Evolutionary conservation across 176 grass and related monocot genomes (phyloP).

Genomic region (Zea luxurians): DNA sequence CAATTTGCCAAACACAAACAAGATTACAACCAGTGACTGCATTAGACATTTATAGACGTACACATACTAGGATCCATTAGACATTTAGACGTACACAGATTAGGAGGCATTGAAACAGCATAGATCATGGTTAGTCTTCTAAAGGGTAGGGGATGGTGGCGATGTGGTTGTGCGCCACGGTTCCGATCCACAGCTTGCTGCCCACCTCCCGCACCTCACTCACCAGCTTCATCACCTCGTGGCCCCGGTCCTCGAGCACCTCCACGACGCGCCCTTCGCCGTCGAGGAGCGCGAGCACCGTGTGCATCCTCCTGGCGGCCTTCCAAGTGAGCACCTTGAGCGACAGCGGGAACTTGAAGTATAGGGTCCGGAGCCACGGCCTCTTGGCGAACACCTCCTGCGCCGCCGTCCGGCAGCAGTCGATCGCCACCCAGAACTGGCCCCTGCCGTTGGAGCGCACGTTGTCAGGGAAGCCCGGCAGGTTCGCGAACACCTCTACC

Average conservation of each 20-base stretch:
- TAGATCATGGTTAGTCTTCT: slow-evolving; percentile 28
- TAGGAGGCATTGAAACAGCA: neutral
- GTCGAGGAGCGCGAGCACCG: slow-evolving; percentile 65
- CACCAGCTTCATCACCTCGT: slow-evolving; percentile 83
- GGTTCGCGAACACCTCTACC: slow-evolving; percentile 68
- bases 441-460: slow-evolving; percentile 62
- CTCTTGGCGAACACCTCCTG: slow-evolving; percentile 69
- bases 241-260: slow-evolving; percentile 74
- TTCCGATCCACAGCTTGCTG: slow-evolving; percentile 81
- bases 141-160: slow-evolving; percentile 66
- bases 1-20: neutral
- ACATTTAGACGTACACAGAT: neutral
- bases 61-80: too few species aligned
- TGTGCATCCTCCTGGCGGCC: slow-evolving; percentile 69
- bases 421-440: slow-evolving; percentile 87
- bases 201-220: slow-evolving; percentile 84
- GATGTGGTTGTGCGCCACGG: slow-evolving; percentile 89
- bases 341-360: slow-evolving; percentile 75
- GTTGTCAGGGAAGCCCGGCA: slow-evolving; percentile 93
- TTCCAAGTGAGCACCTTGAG: slow-evolving; percentile 58
- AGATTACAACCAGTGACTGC: neutral
- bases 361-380: slow-evolving; percentile 72
- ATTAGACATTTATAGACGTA: neutral
- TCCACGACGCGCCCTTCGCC: slow-evolving; percentile 58
- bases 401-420: slow-evolving; percentile 69